Evolutionary conservation across 2,329 filamentous ascomycete genomes (phyloP), one percentile per base, ranked within the genome.

Genomic region (Curvularia sp.): DNA sequence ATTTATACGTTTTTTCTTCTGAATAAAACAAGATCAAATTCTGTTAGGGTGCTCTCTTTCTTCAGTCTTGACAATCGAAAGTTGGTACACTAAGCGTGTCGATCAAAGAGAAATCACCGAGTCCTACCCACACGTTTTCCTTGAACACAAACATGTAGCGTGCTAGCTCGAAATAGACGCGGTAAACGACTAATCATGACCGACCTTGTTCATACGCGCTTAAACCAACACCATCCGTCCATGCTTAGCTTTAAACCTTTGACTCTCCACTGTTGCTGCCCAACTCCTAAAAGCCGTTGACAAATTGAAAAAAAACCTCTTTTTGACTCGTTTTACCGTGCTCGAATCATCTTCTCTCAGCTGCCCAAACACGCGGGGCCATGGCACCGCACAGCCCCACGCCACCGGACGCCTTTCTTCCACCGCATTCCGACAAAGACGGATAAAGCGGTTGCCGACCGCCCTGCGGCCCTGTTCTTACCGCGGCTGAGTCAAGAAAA

Each of bases 391-490:
- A 55, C 53, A 55, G 53, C 53, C 53, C 38, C 39, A 36, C 46
- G 46, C 46, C 39, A 52, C 49, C 39, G 6, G 46, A 19, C 46
- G 46, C 28, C 18, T 4, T 36, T 48, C 46, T 30, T 36, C 19
- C 12, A 36, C 30, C 19, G 28, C 30, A 23, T 5, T 45, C 28
- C 28, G 53, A 49, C 38, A 34, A 19, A 23, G 19, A 48, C 46
- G 46, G 46, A 9, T 48, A 36, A 53, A 47, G 34, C 49, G 54
- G 54, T 49, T 48, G n/a, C 27, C 55, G 55, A 49, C 45, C 23
- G 49, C 49, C 27, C 9, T 36, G 8, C 15, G 21, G 9, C 13
- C 19, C 30, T 23, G 21, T 36, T 48, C 46, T 42, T 42, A 43
- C 28, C 36, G 55, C 49, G 34, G 54, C 54, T 57, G 49, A 57